Evolutionary conservation across 129 eudicot species (phyloP).

Genomic region (Artemisia annua): DNA sequence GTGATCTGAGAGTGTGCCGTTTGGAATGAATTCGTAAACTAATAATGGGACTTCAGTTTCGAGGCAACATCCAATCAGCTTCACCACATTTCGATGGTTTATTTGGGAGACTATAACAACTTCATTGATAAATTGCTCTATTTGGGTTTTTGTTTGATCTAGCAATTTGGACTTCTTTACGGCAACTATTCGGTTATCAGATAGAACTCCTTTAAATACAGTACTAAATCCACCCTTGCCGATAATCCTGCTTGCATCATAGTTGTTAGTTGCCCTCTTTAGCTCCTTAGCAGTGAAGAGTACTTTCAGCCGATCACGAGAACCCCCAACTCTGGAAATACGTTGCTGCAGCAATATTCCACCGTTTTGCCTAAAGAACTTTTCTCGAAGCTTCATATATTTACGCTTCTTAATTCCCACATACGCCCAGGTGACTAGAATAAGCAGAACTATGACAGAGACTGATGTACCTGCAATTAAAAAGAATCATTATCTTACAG

Average conservation of each 20-base stretch:
- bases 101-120: conserved; percentile 38
- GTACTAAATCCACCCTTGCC: conserved; percentile 52
- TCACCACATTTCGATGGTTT: conserved; percentile 38
- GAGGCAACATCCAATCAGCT: conserved; percentile 36
- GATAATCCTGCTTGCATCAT: conserved; percentile 35
- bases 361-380: conserved; percentile 48
- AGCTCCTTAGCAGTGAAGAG: conserved; percentile 36
- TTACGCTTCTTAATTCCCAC: conserved; percentile 31
- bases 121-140: conserved; percentile 55
- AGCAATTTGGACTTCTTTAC: conserved; percentile 37
- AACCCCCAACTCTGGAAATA: conserved; percentile 17
- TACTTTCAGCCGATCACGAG: conserved; percentile 28
- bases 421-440: conserved; percentile 22
- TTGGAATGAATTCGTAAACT: conserved; percentile 37
- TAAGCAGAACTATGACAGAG: conserved; percentile 15
- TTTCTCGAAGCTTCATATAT: conserved; percentile 16
- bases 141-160: conserved; percentile 22
- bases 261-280: conserved; percentile 44
- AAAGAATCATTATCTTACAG: no score
- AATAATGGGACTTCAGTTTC: conserved; percentile 34
- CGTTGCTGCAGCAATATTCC: conserved; percentile 42
- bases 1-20: conserved; percentile 50
- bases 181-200: conserved; percentile 38
- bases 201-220: conserved; percentile 45
- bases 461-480: conserved; percentile 23